Percentiles rank a stretch among this genome's conserved stretches.
Conservation (phyloP, 179 eudicot genomes). For the Vitellaria paradoxa region DNA sequence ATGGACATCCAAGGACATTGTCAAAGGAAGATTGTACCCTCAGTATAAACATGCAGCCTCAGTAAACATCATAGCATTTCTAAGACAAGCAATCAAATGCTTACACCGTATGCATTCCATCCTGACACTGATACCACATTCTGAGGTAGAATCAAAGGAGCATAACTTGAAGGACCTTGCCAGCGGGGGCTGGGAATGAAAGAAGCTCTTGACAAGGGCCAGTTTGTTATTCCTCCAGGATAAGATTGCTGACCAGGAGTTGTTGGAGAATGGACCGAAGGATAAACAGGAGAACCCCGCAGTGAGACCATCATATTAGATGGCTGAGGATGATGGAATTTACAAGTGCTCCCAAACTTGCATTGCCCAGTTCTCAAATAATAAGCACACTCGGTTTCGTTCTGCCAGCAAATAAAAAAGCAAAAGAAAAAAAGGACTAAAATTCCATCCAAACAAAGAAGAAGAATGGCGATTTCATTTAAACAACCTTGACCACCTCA, state of each 20-base stretch:
- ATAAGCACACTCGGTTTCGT: conserved; percentile 83
- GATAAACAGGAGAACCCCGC: conserved; percentile 87
- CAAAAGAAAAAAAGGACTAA: background rate
- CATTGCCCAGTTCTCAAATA: conserved; percentile 95
- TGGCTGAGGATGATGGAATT: conserved; percentile 98
- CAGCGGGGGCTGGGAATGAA: conserved; percentile 80
- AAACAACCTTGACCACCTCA: background rate
- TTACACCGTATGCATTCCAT: conserved; percentile 89
- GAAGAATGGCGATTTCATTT: background rate
- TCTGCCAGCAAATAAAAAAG: conserved; percentile 35
- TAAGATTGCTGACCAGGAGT: conserved; percentile 76
- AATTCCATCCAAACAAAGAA: conserved; percentile 2
- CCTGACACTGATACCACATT: conserved; percentile 86
- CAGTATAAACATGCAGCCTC: background rate
- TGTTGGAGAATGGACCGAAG: conserved; percentile 76
- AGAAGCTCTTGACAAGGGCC: conserved; percentile 85
- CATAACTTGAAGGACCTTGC: conserved; percentile 89
- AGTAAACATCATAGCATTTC: background rate
- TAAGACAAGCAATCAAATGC: conserved; percentile 22
- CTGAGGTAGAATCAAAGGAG: conserved; percentile 81
- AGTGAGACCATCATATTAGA: conserved; percentile 65
- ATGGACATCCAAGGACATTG: background rate
- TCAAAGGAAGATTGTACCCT: background rate
- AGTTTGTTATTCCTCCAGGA: conserved; percentile 63
- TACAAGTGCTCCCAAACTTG: conserved; percentile 93